Evolutionary conservation across 139 green algal species (phyloP).

Genomic region (Chlorella sp.): DNA sequence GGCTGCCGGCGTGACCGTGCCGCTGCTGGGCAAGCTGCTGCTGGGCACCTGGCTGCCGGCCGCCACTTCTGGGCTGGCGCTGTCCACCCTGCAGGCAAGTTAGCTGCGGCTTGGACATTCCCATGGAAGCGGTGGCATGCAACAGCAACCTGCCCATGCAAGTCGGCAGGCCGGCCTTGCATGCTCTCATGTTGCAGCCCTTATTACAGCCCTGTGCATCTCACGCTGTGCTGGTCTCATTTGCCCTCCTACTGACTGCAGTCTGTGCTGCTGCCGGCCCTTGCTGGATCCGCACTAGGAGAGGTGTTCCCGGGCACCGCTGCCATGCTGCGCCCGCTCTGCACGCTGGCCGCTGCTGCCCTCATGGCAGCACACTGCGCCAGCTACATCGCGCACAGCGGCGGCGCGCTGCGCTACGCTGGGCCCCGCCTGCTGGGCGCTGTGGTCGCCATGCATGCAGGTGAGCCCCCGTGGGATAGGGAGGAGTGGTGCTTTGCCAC

Average conservation of each 20-base stretch:
- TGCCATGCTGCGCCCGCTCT: slow-evolving; percentile 19
- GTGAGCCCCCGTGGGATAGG: too few species aligned
- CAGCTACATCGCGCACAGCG: slow-evolving; percentile 66
- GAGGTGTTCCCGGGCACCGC: slow-evolving; percentile 58
- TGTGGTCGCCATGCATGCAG: slow-evolving; percentile 65
- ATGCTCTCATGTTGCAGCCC: too few species aligned
- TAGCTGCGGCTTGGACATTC: too few species aligned
- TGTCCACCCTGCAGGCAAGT: slow-evolving; percentile 44
- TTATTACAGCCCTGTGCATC: too few species aligned
- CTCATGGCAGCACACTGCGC: slow-evolving; percentile 70
- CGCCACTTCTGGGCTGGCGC: slow-evolving; percentile 65
- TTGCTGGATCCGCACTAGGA: slow-evolving; percentile 68
- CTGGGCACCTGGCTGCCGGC: slow-evolving; percentile 79
- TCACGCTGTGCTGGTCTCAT: neutral
- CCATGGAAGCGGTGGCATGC: too few species aligned
- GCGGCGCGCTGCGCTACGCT: slow-evolving; percentile 27
- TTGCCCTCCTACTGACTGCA: slow-evolving; percentile 21
- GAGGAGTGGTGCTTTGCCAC: too few species aligned
- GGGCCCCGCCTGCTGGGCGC: slow-evolving; percentile 61
- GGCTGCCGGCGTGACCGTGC: slow-evolving; percentile 73
- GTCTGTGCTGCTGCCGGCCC: slow-evolving; percentile 83
- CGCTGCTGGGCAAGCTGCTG: slow-evolving; percentile 73
- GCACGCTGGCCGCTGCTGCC: slow-evolving; percentile 45
- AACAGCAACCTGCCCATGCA: too few species aligned
- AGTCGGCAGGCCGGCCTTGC: too few species aligned